Evolutionary conservation across 306 rosid genomes (phyloP).

Genomic region (apple (Malus domestica)): ASM211411v1 NC_041804.1:37899501-37900000

Average conservation of each 20-base stretch:
- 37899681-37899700: conserved; percentile 77
- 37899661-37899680: conserved; percentile 90
- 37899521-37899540: not conserved
- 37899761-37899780: conserved; percentile 18
- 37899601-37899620: no score
- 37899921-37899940: conserved; percentile 62
- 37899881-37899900: conserved; percentile 58
- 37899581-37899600: conserved; percentile 46
- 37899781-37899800: conserved; percentile 9
- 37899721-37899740: conserved; percentile 78
- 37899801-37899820: conserved; percentile 6
- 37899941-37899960: conserved; percentile 24
- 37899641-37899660: conserved; percentile 80
- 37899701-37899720: conserved; percentile 85
- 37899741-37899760: conserved; percentile 89
- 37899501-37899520: not conserved
- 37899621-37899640: conserved; percentile 58
- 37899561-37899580: conserved; percentile 66
- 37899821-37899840: conserved; percentile 88
- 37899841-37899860: conserved; percentile 80
- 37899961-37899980: not conserved
- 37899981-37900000: conserved; percentile 1
- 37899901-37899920: conserved; percentile 40
- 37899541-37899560: not conserved
- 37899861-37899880: conserved; percentile 79